phyloP scores from a whole-genome alignment of 2,329 filamentous ascomycete genomes.

The Penicillium sp. region DNA sequence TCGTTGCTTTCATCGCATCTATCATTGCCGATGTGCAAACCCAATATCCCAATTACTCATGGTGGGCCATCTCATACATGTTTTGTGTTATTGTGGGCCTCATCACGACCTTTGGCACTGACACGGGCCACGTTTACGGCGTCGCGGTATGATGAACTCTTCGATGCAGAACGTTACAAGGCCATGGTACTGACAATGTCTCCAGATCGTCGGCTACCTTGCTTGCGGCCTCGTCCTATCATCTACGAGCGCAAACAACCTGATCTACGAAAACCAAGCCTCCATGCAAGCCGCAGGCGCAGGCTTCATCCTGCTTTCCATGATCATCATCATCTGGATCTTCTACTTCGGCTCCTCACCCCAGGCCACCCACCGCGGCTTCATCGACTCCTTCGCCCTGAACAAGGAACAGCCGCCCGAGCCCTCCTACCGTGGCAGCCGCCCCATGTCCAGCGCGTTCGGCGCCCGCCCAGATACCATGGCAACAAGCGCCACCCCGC shows the following conservation, averaged over 20 bases:
- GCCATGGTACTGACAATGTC: constrained; percentile 25
- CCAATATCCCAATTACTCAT: constrained; percentile 78
- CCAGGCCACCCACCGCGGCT: constrained; percentile 78
- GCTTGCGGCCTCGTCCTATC: constrained; percentile 79
- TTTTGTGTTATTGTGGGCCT: constrained; percentile 78
- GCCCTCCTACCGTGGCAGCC: constrained; percentile 59
- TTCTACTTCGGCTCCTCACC: constrained; percentile 97
- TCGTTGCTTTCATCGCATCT: constrained; percentile 85
- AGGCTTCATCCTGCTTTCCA: constrained; percentile 89
- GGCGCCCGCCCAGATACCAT: constrained; percentile 78
- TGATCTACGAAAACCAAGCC: constrained; percentile 74
- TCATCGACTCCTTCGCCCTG: constrained; percentile 92
- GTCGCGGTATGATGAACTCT: constrained; percentile 62
- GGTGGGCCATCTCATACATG: constrained; percentile 88
- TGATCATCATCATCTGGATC: constrained; percentile 94
- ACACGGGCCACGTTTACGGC: constrained; percentile 83
- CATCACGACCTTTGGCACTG: constrained; percentile 77
- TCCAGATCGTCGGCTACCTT: constrained; percentile 78
- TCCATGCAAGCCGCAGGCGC: constrained; percentile 79
- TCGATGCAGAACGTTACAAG: neutral
- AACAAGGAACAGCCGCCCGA: constrained; percentile 70
- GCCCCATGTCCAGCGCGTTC: constrained; percentile 70
- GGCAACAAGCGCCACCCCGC: constrained; percentile 70
- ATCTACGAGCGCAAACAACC: constrained; percentile 78
- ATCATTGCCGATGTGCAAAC: constrained; percentile 64